phyloP scores from a whole-genome alignment of 2,329 filamentous ascomycete genomes.

The Penicillium sp. region DNA sequence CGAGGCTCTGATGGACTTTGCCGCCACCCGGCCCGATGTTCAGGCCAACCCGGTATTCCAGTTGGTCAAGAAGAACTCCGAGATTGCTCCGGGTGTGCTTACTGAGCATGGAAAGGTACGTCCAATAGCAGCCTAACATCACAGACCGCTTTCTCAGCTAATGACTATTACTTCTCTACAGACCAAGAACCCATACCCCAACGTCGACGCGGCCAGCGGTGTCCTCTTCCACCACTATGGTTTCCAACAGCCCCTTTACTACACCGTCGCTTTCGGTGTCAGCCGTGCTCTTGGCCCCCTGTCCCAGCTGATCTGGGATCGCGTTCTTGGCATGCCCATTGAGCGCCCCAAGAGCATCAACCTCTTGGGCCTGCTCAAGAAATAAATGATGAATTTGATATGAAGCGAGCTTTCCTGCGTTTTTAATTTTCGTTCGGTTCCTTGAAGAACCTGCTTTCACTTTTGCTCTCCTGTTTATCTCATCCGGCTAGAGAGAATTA shows the following conservation, averaged over 20 bases:
- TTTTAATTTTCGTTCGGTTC: neutral
- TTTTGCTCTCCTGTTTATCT: neutral
- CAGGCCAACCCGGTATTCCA: slow-evolving; percentile 85
- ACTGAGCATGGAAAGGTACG: slow-evolving; percentile 84
- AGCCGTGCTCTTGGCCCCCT: slow-evolving; percentile 76
- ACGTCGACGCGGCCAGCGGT: slow-evolving; percentile 89
- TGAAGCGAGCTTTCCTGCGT: neutral
- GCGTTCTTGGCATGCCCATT: slow-evolving; percentile 88
- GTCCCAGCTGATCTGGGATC: slow-evolving; percentile 94
- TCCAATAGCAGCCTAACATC: slow-evolving; percentile 3
- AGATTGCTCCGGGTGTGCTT: slow-evolving; percentile 84
- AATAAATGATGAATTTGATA: slow-evolving; percentile 17
- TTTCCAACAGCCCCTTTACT: slow-evolving; percentile 96
- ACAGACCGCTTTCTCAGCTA: neutral
- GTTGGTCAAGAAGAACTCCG: slow-evolving; percentile 88
- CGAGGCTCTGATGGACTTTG: slow-evolving; percentile 95
- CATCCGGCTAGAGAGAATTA: neutral
- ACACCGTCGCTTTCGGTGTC: slow-evolving; percentile 69
- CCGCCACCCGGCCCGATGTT: slow-evolving; percentile 78
- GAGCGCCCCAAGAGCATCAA: slow-evolving; percentile 98
- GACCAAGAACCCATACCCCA: slow-evolving; percentile 97
- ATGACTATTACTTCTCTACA: slow-evolving; percentile 20
- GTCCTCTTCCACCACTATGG: slow-evolving; percentile 98
- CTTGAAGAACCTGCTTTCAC: neutral
- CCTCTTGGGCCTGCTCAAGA: slow-evolving; percentile 75